Evolutionary conservation across 768 basidiomycete genomes (phyloP).

Genomic region (Kwoniella bestiolae): DNA sequence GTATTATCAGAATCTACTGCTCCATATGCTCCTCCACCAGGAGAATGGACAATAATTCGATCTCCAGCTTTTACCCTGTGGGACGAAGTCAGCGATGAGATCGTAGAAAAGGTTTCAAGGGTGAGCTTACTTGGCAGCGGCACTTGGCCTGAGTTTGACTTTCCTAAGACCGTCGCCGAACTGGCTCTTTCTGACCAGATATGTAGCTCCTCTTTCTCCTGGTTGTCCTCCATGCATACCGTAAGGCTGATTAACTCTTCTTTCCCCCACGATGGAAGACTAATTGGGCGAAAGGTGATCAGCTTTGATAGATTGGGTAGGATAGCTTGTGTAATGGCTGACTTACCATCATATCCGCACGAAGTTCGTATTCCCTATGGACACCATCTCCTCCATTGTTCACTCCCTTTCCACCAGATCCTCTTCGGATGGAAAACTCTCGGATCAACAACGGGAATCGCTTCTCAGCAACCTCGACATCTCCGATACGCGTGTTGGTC

Average conservation of each 20-base stretch:
- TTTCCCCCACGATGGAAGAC: conserved; percentile 36
- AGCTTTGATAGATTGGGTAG: conserved; percentile 24
- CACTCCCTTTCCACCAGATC: conserved; percentile 39
- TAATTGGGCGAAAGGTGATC: conserved; percentile 24
- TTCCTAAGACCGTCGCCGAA: not conserved
- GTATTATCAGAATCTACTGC: not conserved
- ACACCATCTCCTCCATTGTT: conserved; percentile 44
- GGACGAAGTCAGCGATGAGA: not conserved
- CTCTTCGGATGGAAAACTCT: conserved; percentile 38
- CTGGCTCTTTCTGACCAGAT: conserved; percentile 9
- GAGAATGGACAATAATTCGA: conserved; percentile 25
- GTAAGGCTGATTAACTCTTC: conserved; percentile 44
- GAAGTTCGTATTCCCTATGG: conserved; percentile 25
- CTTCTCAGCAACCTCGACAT: conserved; percentile 45
- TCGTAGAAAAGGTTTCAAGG: not conserved
- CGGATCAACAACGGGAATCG: conserved; percentile 41
- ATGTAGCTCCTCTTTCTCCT: conserved; percentile 16
- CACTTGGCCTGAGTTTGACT: conserved; percentile 15
- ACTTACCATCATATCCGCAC: conserved; percentile 20
- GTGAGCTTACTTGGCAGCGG: conserved; percentile 6
- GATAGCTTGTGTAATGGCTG: not conserved
- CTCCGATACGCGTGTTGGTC: conserved; percentile 42
- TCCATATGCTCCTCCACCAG: conserved; percentile 45
- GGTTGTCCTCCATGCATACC: conserved; percentile 60
- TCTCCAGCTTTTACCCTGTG: not conserved